Base-by-base conservation (phyloP, 129 eudicot genomes). In the Lactuca saligna region DNA sequence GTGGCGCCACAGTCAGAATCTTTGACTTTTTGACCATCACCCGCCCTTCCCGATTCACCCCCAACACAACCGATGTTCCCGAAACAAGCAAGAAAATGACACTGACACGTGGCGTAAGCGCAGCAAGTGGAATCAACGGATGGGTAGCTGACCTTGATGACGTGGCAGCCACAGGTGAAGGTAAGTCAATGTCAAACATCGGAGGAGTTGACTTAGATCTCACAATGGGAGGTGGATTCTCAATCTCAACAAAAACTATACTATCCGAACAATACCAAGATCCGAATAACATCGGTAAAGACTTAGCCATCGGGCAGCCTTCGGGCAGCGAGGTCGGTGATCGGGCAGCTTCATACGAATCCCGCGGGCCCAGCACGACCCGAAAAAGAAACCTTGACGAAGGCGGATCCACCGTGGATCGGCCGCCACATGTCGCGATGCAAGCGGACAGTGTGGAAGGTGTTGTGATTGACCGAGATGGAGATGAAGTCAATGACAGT, bases 331-430 rank as follows among this genome's bases (percentile, higher is more conserved):
- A 91, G 84, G 94, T 84, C 14, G 97, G 96, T 66, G 96, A 86
- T 66, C 96, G 87, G 75, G 97, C 97, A 56, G 85, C 90, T 33
- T 91, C 97, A 4, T 88, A 80, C 75, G 97, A 88, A 71, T 91
- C 97, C 25, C 88, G 87, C 51, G 97, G 97, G 14, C 97, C 97
- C 32, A 91, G 85, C 70, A 80, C n/a, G n/a, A n/a, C 91, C 17
- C 97, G 93, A 39, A 91, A 91, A 58, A 69, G 91, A 67, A 78
- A 87, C 70, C 69, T 91, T 72, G 96, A 91, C 33, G 98, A 91
- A 76, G 97, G 94, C 48, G 94, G 94, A 59, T 88, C 96, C 73
- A 86, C 97, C n/a, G 97, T 88, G 39, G 97, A 88, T 70, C 70
- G 88, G 64, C 90, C 96, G 63, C 92, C 90, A n/a, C 75, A 71